These are phyloP conservation scores for Zostera marina DNA, from an alignment of 116 monocot genomes.

Conservation along the genomic window DNA sequence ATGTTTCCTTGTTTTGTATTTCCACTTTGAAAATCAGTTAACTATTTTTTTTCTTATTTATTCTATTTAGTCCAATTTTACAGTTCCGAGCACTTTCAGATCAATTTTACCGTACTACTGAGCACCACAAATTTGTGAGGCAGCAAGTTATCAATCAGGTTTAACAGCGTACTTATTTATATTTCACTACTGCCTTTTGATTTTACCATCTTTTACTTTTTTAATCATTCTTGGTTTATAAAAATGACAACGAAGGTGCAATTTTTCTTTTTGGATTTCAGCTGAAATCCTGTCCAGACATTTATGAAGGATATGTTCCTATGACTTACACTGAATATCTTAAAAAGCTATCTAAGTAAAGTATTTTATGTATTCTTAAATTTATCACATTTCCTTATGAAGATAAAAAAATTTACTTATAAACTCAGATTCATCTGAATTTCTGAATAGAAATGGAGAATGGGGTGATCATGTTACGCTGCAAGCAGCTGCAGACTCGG, in stretches of 20 bases:
- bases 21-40: neutral
- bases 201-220: neutral
- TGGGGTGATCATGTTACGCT: conserved; percentile 87
- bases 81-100: conserved; percentile 97
- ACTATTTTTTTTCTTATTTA: neutral
- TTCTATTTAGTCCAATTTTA: neutral
- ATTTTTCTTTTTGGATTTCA: conserved; percentile 15
- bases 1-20: no score
- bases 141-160: conserved; percentile 78
- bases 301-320: conserved; percentile 93
- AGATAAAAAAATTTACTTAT: neutral
- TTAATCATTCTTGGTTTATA: neutral
- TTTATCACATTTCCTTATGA: no score
- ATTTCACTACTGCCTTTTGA: no score
- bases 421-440: neutral
- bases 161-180: no score
- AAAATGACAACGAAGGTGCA: neutral
- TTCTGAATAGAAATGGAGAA: conserved; percentile 6
- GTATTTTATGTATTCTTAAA: neutral
- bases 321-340: conserved; percentile 77
- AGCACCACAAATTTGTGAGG: conserved; percentile 91
- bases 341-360: conserved; percentile 55
- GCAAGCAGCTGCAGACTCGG: conserved; percentile 44
- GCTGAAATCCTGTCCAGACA: conserved; percentile 63
- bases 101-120: conserved; percentile 81